A percentile compares a stretch with the other conserved stretches of the same genome.
phyloP scores from a whole-genome alignment of 208 protist species.

The Crithidia sp. region DNA sequence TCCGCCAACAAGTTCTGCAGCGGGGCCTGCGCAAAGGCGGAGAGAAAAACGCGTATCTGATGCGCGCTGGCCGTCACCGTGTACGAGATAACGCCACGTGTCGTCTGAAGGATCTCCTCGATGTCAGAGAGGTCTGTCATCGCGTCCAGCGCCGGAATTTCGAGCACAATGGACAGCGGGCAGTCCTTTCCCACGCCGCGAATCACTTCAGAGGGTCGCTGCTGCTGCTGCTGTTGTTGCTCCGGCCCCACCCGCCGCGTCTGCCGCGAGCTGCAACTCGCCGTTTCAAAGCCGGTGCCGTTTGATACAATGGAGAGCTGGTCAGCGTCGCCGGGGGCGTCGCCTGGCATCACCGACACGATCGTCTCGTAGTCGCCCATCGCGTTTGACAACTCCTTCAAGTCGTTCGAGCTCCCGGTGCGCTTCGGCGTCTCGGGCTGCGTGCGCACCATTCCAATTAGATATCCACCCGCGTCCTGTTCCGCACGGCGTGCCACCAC shows the following conservation, averaged over 20 bases:
- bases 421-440: background rate
- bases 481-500: conserved; percentile 31
- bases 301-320: conserved; percentile 29
- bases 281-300: conserved; percentile 24
- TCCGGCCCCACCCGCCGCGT: conserved; percentile 12
- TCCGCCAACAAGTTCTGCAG: conserved; percentile 53
- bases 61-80: conserved; percentile 65
- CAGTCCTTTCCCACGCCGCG: conserved; percentile 38
- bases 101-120: conserved; percentile 82
- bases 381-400: conserved; percentile 18
- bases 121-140: conserved; percentile 60
- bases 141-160: conserved; percentile 74
- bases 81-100: conserved; percentile 84
- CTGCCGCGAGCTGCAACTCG: conserved; percentile 23
- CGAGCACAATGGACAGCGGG: conserved; percentile 68
- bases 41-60: conserved; percentile 75
- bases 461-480: conserved; percentile 22
- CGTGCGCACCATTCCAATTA: background rate
- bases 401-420: conserved; percentile 28
- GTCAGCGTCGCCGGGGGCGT: conserved; percentile 14
- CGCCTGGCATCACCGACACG: conserved; percentile 5
- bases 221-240: background rate
- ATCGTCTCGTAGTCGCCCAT: conserved; percentile 27
- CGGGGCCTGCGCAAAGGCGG: conserved; percentile 33
- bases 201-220: conserved; percentile 20